Evolutionary conservation across 1,139 yeast genomes (phyloP), one percentile per base, ranked within the genome.

Genomic region (Hemisphaericaspora xylofermentans): DNA sequence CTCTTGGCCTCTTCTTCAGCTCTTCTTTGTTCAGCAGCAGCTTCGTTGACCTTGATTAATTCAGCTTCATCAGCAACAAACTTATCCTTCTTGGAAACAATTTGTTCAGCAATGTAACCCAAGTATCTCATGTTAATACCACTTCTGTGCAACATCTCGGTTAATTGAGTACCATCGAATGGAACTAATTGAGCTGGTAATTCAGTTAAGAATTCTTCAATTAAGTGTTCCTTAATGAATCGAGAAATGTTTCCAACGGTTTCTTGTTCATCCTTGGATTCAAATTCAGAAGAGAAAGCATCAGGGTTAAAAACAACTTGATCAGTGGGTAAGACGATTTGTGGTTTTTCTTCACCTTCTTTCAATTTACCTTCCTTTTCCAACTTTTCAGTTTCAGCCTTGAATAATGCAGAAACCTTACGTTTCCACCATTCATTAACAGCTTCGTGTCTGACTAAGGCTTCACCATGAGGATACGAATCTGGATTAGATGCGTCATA

Each of bases 121-220:
- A 93, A 72, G 58, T 93, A 91, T 66, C 98, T 84, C 68, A 91
- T 61, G 61, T 88, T 91, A 58, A 93, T 84, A 71, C 98, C 98
- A 40, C 73, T 71, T 52, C 78, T 78, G 63, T 93, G 98, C 63
- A 93, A 65, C 41, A 75, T 61, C 32, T 73, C 69, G 24, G 88
- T 69, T 54, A 93, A 76, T 53, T 89, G 93, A 4, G 66, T 59
- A 47, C 98, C 96, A 57, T 88, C 96, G 46, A 87, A 71, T 36
- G 96, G 96, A 28, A 82, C 74, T 39, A 83, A 72, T 32, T 75
- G 68, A 39, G 71, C 68, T 15, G 79, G 74, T 40, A 82, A 60
- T 29, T 78, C 86, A 10, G 64, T 63, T 46, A 93, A 70, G 47
- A 84, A 80, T 42, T 75, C 80, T 9, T 87, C 85, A 43, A 89